Conservation (phyloP, 2,329 filamentous ascomycete genomes). For the Nigrospora oryzae region DNA sequence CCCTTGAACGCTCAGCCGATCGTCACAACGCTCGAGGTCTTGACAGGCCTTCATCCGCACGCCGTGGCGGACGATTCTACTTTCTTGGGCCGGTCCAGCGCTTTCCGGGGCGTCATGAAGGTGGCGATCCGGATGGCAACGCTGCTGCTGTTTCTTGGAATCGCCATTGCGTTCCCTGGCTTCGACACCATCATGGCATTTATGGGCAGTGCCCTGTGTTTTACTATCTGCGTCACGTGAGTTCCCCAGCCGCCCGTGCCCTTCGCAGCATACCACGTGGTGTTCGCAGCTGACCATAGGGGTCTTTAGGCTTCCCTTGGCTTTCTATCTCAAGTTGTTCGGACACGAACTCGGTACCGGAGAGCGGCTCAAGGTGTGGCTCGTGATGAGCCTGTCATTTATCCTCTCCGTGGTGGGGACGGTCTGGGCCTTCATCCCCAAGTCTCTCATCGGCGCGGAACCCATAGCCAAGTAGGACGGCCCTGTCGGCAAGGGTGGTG, state of each 20-base stretch:
- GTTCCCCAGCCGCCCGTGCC: conserved; percentile 10
- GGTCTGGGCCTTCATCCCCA: conserved; percentile 80
- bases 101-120: conserved; percentile 50
- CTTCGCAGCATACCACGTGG: too few species aligned
- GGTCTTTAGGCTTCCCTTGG: conserved; percentile 55
- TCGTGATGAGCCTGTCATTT: conserved; percentile 60
- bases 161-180: conserved; percentile 61
- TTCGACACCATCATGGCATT: conserved; percentile 91
- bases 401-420: conserved; percentile 70
- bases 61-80: conserved; percentile 34
- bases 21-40: conserved; percentile 73
- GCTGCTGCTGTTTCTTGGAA: conserved; percentile 63
- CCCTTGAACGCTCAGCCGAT: conserved; percentile 85
- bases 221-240: conserved; percentile 82
- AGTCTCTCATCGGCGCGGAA: conserved; percentile 56
- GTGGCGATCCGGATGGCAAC: conserved; percentile 55
- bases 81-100: conserved; percentile 44
- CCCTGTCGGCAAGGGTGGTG: too few species aligned
- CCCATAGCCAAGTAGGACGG: too few species aligned
- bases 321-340: conserved; percentile 88
- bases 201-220: conserved; percentile 83
- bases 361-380: conserved; percentile 61
- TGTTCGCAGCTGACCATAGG: not conserved
- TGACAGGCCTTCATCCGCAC: conserved; percentile 57
- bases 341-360: conserved; percentile 54